Evolutionary conservation across 352 stramenopile genomes (phyloP).

Genomic region (Phytophthora megakarya): DNA sequence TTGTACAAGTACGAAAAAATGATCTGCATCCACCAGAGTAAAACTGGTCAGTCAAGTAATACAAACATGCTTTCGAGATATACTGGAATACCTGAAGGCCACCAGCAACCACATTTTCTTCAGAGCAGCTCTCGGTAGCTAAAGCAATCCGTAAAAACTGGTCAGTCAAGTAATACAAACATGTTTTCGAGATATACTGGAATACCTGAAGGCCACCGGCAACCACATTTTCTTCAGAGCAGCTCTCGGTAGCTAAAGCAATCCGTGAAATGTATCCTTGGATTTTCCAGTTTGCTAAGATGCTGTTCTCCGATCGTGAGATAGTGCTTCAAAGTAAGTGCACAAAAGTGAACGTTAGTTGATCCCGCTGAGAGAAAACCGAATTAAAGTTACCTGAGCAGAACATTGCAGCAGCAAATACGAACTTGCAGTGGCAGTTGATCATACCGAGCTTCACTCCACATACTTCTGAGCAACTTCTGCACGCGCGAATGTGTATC

Average conservation of each 20-base stretch:
- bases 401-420: constrained; percentile 68
- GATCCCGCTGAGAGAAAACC: too few relatives aligned
- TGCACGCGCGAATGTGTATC: constrained; percentile 18
- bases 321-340: constrained; percentile 37
- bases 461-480: constrained; percentile 20
- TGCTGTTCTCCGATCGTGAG: constrained; percentile 26
- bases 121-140: constrained; percentile 21
- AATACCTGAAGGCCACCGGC: constrained; percentile 42
- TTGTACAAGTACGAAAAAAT: constrained; percentile 60
- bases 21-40: constrained; percentile 32
- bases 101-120: constrained; percentile 32
- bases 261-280: constrained; percentile 28
- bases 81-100: constrained; percentile 36
- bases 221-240: constrained; percentile 27
- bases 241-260: constrained; percentile 20
- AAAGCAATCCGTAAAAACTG: constrained; percentile 25
- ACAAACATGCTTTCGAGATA: neutral
- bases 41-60: neutral
- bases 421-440: constrained; percentile 48
- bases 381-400: constrained; percentile 63
- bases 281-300: constrained; percentile 34
- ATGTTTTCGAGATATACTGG: neutral
- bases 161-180: too few relatives aligned
- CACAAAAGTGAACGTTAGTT: too few relatives aligned
- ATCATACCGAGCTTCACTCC: constrained; percentile 8